Base-by-base conservation (phyloP, 2,329 filamentous ascomycete genomes). In the Penicillium fuscoglaucum region DNA sequence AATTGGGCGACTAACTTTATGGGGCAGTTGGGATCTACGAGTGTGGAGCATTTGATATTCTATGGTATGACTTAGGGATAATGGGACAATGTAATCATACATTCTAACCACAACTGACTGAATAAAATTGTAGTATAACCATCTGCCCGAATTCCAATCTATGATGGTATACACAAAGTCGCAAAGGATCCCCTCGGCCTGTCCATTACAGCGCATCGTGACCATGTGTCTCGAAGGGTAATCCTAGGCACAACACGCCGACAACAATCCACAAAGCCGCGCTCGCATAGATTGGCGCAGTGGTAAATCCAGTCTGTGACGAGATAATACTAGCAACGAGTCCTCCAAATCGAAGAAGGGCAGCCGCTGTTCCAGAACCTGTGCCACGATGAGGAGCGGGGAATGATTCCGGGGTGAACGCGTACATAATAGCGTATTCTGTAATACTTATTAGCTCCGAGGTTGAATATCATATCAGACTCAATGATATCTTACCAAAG, bases 181-280 rank as follows among this genome's bases (percentile, higher is more conserved):
- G 2, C 8, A 12, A 28, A 28, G 24, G 8, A 29, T 29, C 26
- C 19, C 12, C 26, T 29, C 1, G 8, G 26, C 26, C 10, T 19
- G 9, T 29, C n/a, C 10, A 21, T 55, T 59, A 70, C 19, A 69
- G 55, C n/a, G 66, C 64, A 52, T 60, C 54, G 57, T 67, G 66
- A 3, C 67, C 67, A 58, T 78, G 75, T 2, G 78, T 80, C 66
- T 81, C 78, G 61, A 77, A 81, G 5, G 79, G 79, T 55, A 80
- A 55, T 1, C 71, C 76, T 43, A 80, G 65, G 55, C 74, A 79
- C 37, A 78, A 66, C 0, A 77, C 35, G 17, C 78, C 79, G 1
- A 77, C 76, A 8, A 73, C 51, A 17, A 80, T 70, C 77, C 78
- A 81, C 47, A 81, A 61, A 5, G 75, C 77, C 26, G 78, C 79